Evolutionary conservation across 495 filamentous ascomycete genomes (phyloP).

Genomic region (Daldinia bambusicola): DNA sequence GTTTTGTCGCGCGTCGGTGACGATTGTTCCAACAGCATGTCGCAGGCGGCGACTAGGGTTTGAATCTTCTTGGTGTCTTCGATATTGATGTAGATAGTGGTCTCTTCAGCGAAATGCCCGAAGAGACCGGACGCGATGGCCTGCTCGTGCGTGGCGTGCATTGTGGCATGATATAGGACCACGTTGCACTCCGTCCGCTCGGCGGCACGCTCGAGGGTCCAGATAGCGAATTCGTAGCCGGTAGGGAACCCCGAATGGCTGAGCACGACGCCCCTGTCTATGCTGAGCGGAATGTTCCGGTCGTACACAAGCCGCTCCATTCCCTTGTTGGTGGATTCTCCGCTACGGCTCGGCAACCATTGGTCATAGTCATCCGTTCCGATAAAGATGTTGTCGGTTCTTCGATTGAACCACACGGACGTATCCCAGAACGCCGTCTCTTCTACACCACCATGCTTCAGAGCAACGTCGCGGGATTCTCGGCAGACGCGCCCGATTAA

Average conservation of each 20-base stretch:
- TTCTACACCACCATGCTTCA: not conserved
- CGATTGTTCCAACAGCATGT: not conserved
- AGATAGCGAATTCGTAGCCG: not conserved
- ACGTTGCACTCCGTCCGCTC: not conserved
- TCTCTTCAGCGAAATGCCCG: not conserved
- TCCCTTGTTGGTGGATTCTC: not conserved
- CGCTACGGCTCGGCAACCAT: not conserved
- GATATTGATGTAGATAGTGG: not conserved
- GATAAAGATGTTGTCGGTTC: not conserved
- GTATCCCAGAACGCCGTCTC: not conserved
- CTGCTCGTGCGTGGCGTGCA: not conserved
- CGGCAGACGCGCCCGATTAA: not conserved
- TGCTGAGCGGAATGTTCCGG: not conserved
- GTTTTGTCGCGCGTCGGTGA: no score
- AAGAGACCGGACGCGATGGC: not conserved
- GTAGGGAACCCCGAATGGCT: not conserved
- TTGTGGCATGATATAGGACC: not conserved
- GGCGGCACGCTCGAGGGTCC: not conserved
- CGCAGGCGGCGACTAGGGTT: not conserved
- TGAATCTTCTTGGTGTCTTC: not conserved
- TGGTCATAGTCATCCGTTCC: not conserved
- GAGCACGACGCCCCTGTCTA: not conserved
- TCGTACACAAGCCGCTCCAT: not conserved
- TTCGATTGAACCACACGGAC: not conserved
- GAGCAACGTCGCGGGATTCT: not conserved